phyloP scores from a whole-genome alignment of 83 land plant species.

The Diphasiastrum complanatum region DNA sequence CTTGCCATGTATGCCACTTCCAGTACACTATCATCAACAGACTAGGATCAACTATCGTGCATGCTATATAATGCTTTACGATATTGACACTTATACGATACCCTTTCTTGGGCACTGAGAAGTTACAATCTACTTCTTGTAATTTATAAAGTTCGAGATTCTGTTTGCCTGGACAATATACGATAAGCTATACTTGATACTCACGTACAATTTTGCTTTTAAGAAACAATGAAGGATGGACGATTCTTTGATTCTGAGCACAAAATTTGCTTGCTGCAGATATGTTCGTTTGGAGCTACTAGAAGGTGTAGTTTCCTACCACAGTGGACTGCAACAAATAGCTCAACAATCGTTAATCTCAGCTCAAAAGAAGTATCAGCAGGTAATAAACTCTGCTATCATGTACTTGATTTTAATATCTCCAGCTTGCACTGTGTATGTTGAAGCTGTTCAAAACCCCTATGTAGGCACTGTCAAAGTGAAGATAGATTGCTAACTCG shows the following conservation, averaged over 20 bases:
- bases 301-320: constrained; percentile 87
- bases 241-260: neutral
- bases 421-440: too few species aligned
- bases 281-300: constrained; percentile 80
- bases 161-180: too few species aligned
- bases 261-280: constrained; percentile 28
- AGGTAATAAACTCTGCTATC: too few species aligned
- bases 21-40: neutral
- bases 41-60: neutral
- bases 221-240: neutral
- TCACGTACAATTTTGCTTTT: neutral
- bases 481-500: too few species aligned
- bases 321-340: constrained; percentile 54
- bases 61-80: neutral
- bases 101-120: too few species aligned
- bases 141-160: too few species aligned
- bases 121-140: too few species aligned
- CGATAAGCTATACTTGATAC: neutral
- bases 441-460: too few species aligned
- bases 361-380: constrained; percentile 63
- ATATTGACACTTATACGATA: neutral
- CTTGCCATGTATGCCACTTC: constrained; percentile 54
- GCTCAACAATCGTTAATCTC: constrained; percentile 46
- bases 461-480: too few species aligned
- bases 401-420: too few species aligned